Percentiles rank a stretch among this genome's conserved stretches.
phyloP scores from a whole-genome alignment of 768 basidiomycete genomes.

The Pleurotus salmoneostramineus region DNA sequence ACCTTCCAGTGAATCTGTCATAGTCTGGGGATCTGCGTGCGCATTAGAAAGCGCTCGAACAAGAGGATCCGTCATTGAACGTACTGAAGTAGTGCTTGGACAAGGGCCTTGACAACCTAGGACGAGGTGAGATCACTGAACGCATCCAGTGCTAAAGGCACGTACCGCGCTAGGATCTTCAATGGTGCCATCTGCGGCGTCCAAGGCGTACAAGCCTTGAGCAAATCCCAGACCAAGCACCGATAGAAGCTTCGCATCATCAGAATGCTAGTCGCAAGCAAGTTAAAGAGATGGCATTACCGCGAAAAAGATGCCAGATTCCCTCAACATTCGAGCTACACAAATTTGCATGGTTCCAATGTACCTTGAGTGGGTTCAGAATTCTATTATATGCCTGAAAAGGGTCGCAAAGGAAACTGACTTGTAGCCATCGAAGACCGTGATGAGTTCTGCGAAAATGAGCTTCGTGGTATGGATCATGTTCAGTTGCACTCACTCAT shows the following conservation, averaged over 20 bases:
- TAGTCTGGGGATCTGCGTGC: slow-evolving; percentile 62
- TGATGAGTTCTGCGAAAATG: slow-evolving; percentile 57
- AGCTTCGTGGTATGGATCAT: not conserved
- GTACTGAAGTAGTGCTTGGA: slow-evolving; percentile 82
- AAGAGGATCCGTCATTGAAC: slow-evolving; percentile 16
- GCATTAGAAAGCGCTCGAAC: not conserved
- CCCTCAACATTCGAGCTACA: slow-evolving; percentile 87
- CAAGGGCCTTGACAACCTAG: slow-evolving; percentile 65
- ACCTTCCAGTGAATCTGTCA: slow-evolving; percentile 50
- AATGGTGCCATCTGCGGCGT: slow-evolving; percentile 80
- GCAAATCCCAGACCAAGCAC: slow-evolving; percentile 81
- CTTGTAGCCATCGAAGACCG: slow-evolving; percentile 81
- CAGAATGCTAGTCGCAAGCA: not conserved
- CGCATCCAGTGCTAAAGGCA: no score
- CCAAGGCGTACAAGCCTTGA: slow-evolving; percentile 85
- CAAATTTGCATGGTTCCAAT: slow-evolving; percentile 95
- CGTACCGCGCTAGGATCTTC: slow-evolving; percentile 47
- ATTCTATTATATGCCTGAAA: no score
- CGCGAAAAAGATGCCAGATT: slow-evolving; percentile 90
- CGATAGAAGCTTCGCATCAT: slow-evolving; percentile 52
- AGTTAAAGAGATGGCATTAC: slow-evolving; percentile 36
- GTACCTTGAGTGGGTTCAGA: slow-evolving; percentile 54
- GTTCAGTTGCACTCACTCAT: slow-evolving; percentile 58
- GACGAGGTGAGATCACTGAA: not conserved
- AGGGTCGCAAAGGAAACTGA: no score